phyloP scores from a whole-genome alignment of 768 basidiomycete species.

The Termitomyces sp. region DNA sequence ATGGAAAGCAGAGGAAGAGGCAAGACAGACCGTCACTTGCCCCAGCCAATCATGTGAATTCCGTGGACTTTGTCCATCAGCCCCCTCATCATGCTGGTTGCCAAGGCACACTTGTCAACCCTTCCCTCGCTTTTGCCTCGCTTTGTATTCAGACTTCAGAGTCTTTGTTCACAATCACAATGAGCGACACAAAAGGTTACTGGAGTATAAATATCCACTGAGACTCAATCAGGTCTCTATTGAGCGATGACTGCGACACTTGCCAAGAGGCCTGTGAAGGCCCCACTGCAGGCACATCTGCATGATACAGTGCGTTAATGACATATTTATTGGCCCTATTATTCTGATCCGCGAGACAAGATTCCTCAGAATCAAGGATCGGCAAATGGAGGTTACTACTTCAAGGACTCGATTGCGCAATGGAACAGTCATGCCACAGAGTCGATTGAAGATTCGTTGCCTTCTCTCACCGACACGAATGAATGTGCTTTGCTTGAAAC shows the following conservation, averaged over 20 bases:
- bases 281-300: not conserved
- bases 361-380: not conserved
- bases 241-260: conserved; percentile 3
- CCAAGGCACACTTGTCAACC: not conserved
- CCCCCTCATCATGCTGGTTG: not conserved
- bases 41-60: not conserved
- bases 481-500: not conserved
- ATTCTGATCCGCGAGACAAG: not conserved
- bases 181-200: conserved; percentile 1
- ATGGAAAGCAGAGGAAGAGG: not conserved
- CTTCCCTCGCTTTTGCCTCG: not conserved
- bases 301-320: not conserved
- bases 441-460: not conserved
- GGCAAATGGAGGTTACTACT: not conserved
- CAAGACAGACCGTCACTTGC: too few relatives aligned
- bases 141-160: not conserved
- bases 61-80: not conserved
- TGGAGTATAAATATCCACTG: not conserved
- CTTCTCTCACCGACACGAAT: not conserved
- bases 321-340: not conserved
- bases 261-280: not conserved
- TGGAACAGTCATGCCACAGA: not conserved
- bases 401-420: not conserved
- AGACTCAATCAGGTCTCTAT: not conserved
- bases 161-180: not conserved